phyloP scores from a whole-genome alignment of 495 filamentous ascomycete species.

The Neurospora sp. region DNA sequence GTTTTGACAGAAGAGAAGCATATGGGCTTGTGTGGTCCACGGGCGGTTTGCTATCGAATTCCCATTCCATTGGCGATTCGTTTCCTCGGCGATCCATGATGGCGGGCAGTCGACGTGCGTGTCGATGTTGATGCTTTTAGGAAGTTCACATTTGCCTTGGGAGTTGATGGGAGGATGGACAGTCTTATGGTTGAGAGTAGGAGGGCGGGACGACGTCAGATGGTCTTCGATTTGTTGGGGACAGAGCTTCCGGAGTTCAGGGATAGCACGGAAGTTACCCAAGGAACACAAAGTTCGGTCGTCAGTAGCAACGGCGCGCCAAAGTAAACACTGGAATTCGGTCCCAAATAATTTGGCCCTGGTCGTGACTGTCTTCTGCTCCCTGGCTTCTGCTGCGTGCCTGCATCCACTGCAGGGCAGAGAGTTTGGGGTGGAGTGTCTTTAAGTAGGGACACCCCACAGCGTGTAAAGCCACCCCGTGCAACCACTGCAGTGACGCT shows the following conservation, averaged over 20 bases:
- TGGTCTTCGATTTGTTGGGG: not conserved
- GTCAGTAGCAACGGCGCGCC: conserved; percentile 19
- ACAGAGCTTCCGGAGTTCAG: not conserved
- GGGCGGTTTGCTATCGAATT: conserved; percentile 33
- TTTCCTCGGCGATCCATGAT: conserved; percentile 33
- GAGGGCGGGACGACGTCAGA: not conserved
- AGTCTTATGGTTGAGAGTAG: not conserved
- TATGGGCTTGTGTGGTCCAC: conserved; percentile 39
- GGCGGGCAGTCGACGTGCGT: not conserved
- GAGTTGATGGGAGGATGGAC: not conserved
- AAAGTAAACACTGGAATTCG: conserved; percentile 18
- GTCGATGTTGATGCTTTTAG: not conserved
- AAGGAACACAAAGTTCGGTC: conserved; percentile 7
- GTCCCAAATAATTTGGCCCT: not conserved
- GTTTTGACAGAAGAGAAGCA: conserved; percentile 21
- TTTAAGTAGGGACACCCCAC: not conserved
- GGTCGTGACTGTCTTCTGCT: not conserved
- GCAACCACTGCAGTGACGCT: not conserved
- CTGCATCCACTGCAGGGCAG: not conserved
- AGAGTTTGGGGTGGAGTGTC: not conserved
- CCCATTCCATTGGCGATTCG: conserved; percentile 42
- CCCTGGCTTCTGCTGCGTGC: not conserved
- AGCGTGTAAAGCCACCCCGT: not conserved
- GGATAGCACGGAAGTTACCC: not conserved
- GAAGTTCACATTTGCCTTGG: not conserved